phyloP scores from a whole-genome alignment of 306 rosid species.

The Urtica urens region DNA sequence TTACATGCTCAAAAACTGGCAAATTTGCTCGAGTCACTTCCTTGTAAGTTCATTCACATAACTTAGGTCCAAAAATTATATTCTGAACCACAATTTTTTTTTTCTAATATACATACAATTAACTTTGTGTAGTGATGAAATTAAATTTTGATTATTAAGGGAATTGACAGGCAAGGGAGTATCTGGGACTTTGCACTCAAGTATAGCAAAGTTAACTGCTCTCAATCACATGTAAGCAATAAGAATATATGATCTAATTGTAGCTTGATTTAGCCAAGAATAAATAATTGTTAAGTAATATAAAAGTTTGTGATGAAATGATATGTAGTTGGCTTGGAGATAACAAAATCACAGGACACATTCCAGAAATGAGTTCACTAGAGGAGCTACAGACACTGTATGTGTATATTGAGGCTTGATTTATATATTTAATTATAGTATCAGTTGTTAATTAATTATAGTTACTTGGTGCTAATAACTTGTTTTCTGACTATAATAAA shows the following conservation, averaged over 20 bases:
- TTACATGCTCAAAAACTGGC: slow-evolving; percentile 34
- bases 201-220: slow-evolving; percentile 37
- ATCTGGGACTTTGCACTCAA: slow-evolving; percentile 46
- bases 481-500: slow-evolving; percentile 19
- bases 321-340: slow-evolving; percentile 60
- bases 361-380: slow-evolving; percentile 53
- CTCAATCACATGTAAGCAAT: slow-evolving; percentile 54
- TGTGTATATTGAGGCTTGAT: slow-evolving; percentile 7
- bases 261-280: not conserved
- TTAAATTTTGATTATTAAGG: slow-evolving; percentile 33
- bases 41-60: slow-evolving; percentile 38
- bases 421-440: not conserved
- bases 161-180: slow-evolving; percentile 46
- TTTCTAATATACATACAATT: too few relatives aligned
- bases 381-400: slow-evolving; percentile 58
- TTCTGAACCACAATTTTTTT: not conserved
- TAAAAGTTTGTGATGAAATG: not conserved
- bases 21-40: slow-evolving; percentile 24
- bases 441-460: not conserved
- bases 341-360: slow-evolving; percentile 54
- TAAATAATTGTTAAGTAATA: not conserved
- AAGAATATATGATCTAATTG: not conserved
- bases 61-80: not conserved
- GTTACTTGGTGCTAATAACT: not conserved
- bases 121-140: not conserved